These are phyloP conservation scores for Daldinia sp. DNA, from an alignment of 2,329 filamentous ascomycete species.

Conservation along the genomic window DNA sequence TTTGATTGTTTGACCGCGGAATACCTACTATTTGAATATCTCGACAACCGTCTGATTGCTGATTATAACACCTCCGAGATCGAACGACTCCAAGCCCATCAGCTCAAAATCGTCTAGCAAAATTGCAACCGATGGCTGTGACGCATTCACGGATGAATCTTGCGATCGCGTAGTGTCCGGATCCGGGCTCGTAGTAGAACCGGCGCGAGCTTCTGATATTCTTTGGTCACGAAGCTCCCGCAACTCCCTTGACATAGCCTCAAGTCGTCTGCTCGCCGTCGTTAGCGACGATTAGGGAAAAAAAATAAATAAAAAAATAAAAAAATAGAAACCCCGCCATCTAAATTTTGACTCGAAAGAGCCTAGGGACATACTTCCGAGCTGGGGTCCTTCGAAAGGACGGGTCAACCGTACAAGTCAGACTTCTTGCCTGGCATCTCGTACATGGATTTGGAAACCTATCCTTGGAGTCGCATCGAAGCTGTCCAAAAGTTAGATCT, in stretches of 20 bases:
- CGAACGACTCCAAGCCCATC: slow-evolving; percentile 31
- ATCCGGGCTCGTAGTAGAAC: slow-evolving; percentile 38
- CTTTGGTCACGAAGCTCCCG: slow-evolving; percentile 44
- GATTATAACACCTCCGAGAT: slow-evolving; percentile 34
- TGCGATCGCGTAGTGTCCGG: slow-evolving; percentile 36
- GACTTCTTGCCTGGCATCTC: slow-evolving; percentile 43
- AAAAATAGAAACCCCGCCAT: not conserved
- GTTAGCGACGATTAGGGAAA: slow-evolving; percentile 10
- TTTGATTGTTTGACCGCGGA: not conserved
- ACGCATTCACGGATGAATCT: slow-evolving; percentile 26
- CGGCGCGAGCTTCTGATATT: slow-evolving; percentile 25
- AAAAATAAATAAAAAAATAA: no score
- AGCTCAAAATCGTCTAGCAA: slow-evolving; percentile 40
- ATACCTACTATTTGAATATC: slow-evolving; percentile 40
- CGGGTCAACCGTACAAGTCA: slow-evolving; percentile 45
- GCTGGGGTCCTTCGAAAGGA: slow-evolving; percentile 46
- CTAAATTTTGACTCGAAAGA: not conserved
- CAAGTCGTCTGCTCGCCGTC: slow-evolving; percentile 39
- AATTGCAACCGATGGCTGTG: slow-evolving; percentile 23
- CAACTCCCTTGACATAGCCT: slow-evolving; percentile 47
- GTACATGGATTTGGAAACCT: slow-evolving; percentile 46
- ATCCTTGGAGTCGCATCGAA: slow-evolving; percentile 47
- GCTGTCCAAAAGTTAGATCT: slow-evolving; percentile 31
- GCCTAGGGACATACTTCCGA: slow-evolving; percentile 41
- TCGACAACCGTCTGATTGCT: slow-evolving; percentile 34